A percentile compares a stretch with the other conserved stretches of the same genome.
Conservation (phyloP, 768 basidiomycete species). For the Cystofilobasidium macerans region DNA sequence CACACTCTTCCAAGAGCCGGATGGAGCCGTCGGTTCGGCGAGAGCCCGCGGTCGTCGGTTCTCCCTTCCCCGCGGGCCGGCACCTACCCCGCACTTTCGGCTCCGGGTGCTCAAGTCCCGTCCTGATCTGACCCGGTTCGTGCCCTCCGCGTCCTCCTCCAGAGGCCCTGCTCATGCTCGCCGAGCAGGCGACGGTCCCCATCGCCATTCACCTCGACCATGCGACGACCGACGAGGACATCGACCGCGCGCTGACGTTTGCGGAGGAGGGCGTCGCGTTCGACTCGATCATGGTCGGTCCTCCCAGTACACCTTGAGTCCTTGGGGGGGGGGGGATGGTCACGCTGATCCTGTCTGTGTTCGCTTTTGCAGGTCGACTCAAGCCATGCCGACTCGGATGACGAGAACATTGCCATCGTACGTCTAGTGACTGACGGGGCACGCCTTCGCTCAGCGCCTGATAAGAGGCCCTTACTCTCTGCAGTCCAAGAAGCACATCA, state of each 20-base stretch:
- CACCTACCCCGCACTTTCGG: neutral
- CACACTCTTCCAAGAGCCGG: too few species aligned
- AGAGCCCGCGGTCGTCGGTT: too few species aligned
- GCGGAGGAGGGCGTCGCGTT: constrained; percentile 39
- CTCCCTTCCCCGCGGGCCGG: too few species aligned
- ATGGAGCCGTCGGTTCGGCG: too few species aligned
- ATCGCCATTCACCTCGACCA: constrained; percentile 39
- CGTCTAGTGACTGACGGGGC: neutral
- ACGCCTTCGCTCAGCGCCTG: neutral
- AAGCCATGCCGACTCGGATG: constrained; percentile 36
- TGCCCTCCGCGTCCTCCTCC: neutral
- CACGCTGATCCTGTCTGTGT: too few species aligned
- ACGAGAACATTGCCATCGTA: constrained; percentile 36
- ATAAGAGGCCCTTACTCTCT: too few species aligned
- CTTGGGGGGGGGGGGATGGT: too few species aligned
- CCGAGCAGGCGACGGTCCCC: constrained; percentile 37
- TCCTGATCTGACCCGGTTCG: neutral
- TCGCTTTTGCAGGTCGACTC: constrained; percentile 31
- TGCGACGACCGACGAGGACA: constrained; percentile 36
- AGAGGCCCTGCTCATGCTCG: constrained; percentile 26
- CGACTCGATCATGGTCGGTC: constrained; percentile 37
- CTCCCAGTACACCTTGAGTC: too few species aligned
- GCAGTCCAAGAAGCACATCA: constrained; percentile 30
- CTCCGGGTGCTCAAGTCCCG: constrained; percentile 3
- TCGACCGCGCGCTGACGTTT: constrained; percentile 38